Conservation (phyloP, 2,329 filamentous ascomycete species). For the Pseudogymnoascus sp. region DNA sequence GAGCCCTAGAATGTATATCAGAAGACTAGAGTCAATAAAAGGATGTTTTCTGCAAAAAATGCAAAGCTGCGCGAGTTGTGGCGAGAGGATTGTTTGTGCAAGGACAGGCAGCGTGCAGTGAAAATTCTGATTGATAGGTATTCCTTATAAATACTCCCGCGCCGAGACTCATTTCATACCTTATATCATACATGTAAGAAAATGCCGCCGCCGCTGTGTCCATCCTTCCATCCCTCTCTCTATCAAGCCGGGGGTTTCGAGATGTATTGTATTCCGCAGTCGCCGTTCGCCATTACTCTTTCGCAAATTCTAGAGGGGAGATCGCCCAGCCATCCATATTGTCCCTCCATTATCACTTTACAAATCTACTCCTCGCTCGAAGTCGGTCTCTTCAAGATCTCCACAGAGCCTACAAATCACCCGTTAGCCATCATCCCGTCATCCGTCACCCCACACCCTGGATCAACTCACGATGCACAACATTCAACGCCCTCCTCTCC, state of each 20-base stretch:
- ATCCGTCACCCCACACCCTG: neutral
- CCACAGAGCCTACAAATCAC: neutral
- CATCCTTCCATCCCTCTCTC: neutral
- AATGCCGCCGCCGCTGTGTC: neutral
- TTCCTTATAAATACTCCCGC: constrained; percentile 5
- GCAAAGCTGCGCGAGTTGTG: neutral
- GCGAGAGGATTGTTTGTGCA: neutral
- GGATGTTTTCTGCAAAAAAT: neutral
- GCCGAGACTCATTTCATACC: neutral
- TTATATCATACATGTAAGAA: neutral
- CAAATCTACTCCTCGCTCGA: neutral
- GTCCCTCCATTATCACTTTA: neutral
- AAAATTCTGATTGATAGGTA: constrained; percentile 4
- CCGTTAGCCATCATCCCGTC: neutral
- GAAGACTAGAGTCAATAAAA: neutral
- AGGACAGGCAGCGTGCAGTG: neutral
- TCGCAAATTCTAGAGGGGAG: neutral
- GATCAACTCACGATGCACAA: constrained; percentile 66
- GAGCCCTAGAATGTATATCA: neutral
- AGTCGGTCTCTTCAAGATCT: constrained; percentile 2
- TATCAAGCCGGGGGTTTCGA: neutral
- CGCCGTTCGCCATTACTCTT: neutral
- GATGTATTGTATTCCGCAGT: neutral
- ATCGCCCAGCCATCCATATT: neutral
- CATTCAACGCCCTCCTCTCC: constrained; percentile 53